Base-by-base conservation (phyloP, 2,329 filamentous ascomycete genomes). In the Colletotrichum musicola region DNA sequence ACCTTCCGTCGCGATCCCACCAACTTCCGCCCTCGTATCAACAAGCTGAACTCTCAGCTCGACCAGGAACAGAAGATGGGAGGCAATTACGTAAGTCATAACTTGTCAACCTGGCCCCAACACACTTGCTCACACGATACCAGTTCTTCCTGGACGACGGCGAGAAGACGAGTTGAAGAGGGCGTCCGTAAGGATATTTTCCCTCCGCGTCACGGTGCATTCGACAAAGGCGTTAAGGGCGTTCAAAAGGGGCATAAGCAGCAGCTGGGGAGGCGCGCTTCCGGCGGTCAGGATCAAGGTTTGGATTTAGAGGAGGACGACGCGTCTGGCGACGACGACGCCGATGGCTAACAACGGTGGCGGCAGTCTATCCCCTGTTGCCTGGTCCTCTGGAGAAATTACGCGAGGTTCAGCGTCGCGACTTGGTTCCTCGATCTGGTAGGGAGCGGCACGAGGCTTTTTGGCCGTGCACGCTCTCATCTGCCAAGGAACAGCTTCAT, bases 1-100 rank as follows among this genome's bases (percentile, higher is more conserved):
- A 98, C 96, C 57, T 99, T 99, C 92, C 93, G 96, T 77, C 94
- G 97, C 80, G 96, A 99, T 78, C 96, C 97, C 71, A 94, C 92
- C 83, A 97, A 96, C 77, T 99, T 89, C 88, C 92, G 96, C 71
- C 96, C 97, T 71, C 94, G 97, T 83, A 99, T 99, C 87, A 99
- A 99, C 89, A 99, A 99, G 89, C 85, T 90, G 77, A 91, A 95
- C 82, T 96, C 93, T 78, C 96, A 99, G 85, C 89, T 98, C 74
- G 96, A 99, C 82, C 95, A 98, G 81, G 96, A 98, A 80, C 96
- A 99, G 88, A 99, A 99, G 88, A 75, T 94, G 76, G 84, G 83
- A 73, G 97, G 97, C 75, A 98, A 98, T 84, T 99, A 92, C 85
- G 91, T 93, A 86, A 86, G 90, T 88, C 53, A 30, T 22, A 22